Percentiles rank a stretch among this genome's conserved stretches.
Evolutionary conservation across 805 yeast genomes (phyloP).

Genomic region (Saccharomycopsis sp.): DNA sequence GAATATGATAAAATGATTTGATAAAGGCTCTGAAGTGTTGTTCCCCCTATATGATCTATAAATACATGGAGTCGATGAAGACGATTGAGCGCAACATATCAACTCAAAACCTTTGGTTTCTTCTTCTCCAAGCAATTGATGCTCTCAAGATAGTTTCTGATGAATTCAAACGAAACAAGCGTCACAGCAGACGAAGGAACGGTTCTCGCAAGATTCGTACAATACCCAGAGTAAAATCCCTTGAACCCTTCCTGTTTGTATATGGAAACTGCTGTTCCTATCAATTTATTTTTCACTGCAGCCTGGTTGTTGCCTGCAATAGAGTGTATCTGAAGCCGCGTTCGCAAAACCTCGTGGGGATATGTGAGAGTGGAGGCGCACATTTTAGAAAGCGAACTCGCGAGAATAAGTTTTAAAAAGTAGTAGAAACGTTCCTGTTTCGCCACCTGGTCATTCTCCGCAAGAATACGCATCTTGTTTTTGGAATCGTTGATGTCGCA

Average conservation of each 20-base stretch:
- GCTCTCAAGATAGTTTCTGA: constrained; percentile 44
- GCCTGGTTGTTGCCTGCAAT: constrained; percentile 17
- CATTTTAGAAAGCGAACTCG: constrained; percentile 81
- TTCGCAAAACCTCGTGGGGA: constrained; percentile 92
- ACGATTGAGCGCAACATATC: no score
- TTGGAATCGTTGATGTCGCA: constrained; percentile 25
- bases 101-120: background rate
- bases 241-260: constrained; percentile 62
- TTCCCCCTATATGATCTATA: background rate
- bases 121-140: constrained; percentile 11
- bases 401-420: constrained; percentile 44
- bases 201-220: constrained; percentile 79
- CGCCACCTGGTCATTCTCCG: constrained; percentile 21
- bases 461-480: constrained; percentile 22
- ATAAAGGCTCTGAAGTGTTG: no score
- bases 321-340: constrained; percentile 68
- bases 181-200: constrained; percentile 97
- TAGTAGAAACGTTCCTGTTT: constrained; percentile 23
- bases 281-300: constrained; percentile 17
- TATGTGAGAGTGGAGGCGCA: constrained; percentile 83
- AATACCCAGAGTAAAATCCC: constrained; percentile 87
- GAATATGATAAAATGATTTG: background rate
- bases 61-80: no score
- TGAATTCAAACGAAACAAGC: constrained; percentile 81
- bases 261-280: constrained; percentile 26